Evolutionary conservation across 163 green algal genomes (phyloP).

Genomic region (Volvox carteri): DNA sequence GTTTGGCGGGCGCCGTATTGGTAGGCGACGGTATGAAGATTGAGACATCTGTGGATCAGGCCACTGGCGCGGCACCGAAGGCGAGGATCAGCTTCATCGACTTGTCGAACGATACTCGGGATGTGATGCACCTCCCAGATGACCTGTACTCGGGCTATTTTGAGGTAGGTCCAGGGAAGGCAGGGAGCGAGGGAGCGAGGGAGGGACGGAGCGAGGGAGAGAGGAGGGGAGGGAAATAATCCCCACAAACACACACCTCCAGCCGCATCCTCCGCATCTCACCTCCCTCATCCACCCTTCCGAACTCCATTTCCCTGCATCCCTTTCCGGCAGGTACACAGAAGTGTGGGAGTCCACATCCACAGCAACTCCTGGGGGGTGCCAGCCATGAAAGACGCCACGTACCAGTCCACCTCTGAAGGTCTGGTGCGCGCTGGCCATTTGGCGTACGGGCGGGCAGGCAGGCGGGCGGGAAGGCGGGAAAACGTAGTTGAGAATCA

Average conservation of each 20-base stretch:
- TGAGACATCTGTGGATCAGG: not conserved
- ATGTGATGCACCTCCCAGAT: not conserved
- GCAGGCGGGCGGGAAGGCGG: too few relatives aligned
- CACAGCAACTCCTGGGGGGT: constrained; percentile 17
- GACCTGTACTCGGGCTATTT: not conserved
- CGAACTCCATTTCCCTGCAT: not conserved
- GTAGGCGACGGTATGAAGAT: not conserved
- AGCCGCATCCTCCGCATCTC: not conserved
- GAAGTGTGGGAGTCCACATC: not conserved
- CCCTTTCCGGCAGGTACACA: not conserved
- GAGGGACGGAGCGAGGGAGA: too few relatives aligned
- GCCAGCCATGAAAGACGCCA: not conserved
- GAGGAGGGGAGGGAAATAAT: too few relatives aligned
- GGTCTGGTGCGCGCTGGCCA: too few relatives aligned
- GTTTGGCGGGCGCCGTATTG: not conserved
- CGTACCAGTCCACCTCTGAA: not conserved
- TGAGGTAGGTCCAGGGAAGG: too few relatives aligned
- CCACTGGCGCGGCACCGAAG: not conserved
- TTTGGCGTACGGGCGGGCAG: too few relatives aligned
- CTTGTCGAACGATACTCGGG: not conserved
- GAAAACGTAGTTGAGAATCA: too few relatives aligned
- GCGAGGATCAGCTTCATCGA: constrained; percentile 2
- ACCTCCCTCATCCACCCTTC: not conserved
- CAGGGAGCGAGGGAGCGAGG: too few relatives aligned
- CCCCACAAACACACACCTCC: too few relatives aligned